A percentile compares a stretch with the other conserved stretches of the same genome.
phyloP scores from a whole-genome alignment of 257 asterid species.

The Solanum sejunctum region DNA sequence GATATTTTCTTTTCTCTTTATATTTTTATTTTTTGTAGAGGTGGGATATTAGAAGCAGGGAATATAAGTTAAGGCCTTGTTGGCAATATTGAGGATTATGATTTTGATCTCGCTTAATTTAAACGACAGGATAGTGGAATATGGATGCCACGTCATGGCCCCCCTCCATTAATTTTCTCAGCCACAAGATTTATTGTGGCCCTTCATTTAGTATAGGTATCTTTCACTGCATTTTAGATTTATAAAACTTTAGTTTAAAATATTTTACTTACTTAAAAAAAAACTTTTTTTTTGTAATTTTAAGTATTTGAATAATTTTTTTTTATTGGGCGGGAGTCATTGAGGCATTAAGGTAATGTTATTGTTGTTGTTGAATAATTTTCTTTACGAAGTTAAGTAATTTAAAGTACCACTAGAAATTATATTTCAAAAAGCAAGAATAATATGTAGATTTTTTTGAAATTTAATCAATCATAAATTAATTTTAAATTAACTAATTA shows the following conservation, averaged over 20 bases:
- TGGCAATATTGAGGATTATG: slow-evolving; percentile 28
- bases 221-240: not conserved
- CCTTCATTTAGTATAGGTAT: slow-evolving; percentile 3
- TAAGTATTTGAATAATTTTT: too few species aligned
- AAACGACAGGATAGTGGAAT: slow-evolving; percentile 12
- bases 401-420: too few species aligned
- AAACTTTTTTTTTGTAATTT: not conserved
- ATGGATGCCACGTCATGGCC: slow-evolving; percentile 53
- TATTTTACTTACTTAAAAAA: not conserved
- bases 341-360: too few species aligned
- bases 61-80: slow-evolving; percentile 19
- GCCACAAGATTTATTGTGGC: slow-evolving; percentile 62
- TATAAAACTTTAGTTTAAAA: not conserved
- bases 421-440: too few species aligned
- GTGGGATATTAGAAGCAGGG: not conserved
- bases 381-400: not conserved
- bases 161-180: slow-evolving; percentile 25
- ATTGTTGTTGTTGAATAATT: not conserved
- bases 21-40: not conserved
- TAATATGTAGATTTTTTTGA: too few species aligned
- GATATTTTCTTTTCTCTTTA: too few species aligned
- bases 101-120: slow-evolving; percentile 29
- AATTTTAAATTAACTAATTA: too few species aligned
- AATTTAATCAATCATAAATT: too few species aligned
- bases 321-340: too few species aligned